Percentiles rank a stretch among this genome's conserved stretches.
Conservation (phyloP, 768 basidiomycete genomes). For the Suillus spraguei region DNA sequence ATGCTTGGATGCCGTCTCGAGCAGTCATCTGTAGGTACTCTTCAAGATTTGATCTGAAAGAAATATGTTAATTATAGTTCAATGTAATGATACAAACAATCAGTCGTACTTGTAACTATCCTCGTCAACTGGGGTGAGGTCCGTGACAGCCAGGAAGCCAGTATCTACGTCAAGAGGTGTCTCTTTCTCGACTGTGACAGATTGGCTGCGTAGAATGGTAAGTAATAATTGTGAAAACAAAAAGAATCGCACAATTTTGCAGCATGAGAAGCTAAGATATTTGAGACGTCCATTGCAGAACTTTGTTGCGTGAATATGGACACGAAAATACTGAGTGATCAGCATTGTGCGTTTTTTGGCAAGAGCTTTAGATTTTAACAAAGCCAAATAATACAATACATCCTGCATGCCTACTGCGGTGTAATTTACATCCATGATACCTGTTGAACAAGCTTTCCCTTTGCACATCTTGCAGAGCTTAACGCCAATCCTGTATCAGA, state of each 20-base stretch:
- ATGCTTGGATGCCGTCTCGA: constrained; percentile 79
- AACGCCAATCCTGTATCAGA: background rate
- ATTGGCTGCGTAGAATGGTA: constrained; percentile 50
- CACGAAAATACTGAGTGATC: constrained; percentile 3
- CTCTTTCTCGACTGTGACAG: constrained; percentile 74
- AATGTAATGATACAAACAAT: background rate
- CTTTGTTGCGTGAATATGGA: constrained; percentile 2
- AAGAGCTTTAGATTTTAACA: constrained; percentile 26
- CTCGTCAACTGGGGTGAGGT: constrained; percentile 83
- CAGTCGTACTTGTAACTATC: constrained; percentile 74
- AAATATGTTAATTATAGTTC: background rate
- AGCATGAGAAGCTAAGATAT: constrained; percentile 72
- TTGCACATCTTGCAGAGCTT: background rate
- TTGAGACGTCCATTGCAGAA: constrained; percentile 77
- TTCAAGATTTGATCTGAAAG: constrained; percentile 71
- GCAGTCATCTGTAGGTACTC: constrained; percentile 78
- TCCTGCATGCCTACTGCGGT: background rate
- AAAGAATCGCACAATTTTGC: constrained; percentile 62
- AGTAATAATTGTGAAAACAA: background rate
- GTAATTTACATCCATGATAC: background rate
- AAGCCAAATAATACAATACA: constrained; percentile 19
- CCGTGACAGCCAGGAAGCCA: constrained; percentile 83
- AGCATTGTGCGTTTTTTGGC: constrained; percentile 11
- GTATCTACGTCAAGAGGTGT: constrained; percentile 79
- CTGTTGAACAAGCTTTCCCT: background rate